Conservation (phyloP, 257 asterid species). For the Datura wrightii region DNA sequence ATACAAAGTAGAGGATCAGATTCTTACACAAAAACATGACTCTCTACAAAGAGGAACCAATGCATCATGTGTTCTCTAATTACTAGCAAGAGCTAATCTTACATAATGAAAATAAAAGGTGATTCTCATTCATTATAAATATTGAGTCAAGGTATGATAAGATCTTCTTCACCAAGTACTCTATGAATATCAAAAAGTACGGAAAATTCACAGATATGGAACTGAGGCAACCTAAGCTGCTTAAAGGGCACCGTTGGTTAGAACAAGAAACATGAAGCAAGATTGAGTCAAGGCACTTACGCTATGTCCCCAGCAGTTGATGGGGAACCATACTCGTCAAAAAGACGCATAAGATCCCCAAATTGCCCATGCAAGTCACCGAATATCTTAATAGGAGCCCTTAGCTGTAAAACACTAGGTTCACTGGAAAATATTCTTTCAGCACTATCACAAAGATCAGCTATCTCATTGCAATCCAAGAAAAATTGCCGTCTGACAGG, state of each 20-base stretch:
- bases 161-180: background rate
- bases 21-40: background rate
- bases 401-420: conserved; percentile 92
- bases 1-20: background rate
- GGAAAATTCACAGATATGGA: background rate
- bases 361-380: conserved; percentile 99
- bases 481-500: conserved; percentile 98
- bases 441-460: conserved; percentile 98
- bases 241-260: background rate
- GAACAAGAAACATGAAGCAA: background rate
- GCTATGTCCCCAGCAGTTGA: conserved; percentile 99
- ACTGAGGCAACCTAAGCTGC: conserved; percentile 13
- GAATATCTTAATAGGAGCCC: conserved; percentile 95
- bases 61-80: conserved; percentile 14
- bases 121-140: background rate
- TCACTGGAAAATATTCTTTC: conserved; percentile 93
- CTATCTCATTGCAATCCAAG: conserved; percentile 97
- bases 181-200: background rate
- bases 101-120: background rate
- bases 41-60: conserved; percentile 7
- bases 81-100: conserved; percentile 25
- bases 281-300: conserved; percentile 51
- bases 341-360: conserved; percentile 98
- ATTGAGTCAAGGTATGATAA: background rate
- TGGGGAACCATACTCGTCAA: conserved; percentile 98